Base-by-base conservation (phyloP, 176 grass and related monocot species). In the Hyparrhenia diplandra region DNA sequence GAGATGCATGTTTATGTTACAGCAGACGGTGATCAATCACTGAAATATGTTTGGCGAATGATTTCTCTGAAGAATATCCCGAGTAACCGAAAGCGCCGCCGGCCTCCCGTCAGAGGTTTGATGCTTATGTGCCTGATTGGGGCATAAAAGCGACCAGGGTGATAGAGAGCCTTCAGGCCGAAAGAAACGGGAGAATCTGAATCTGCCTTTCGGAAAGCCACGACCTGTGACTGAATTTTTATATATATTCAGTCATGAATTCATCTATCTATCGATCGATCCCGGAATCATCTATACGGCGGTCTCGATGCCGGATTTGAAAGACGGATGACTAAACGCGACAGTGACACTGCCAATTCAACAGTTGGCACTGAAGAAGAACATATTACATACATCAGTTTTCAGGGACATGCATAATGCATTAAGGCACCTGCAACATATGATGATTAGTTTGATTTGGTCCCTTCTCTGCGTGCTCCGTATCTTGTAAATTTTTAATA, bases 141-240 rank as follows among this genome's bases (percentile, higher is more conserved):
- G 3, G 49, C 8, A 58, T 4, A 24, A 24, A n/a, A 58, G 21
- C 21, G 54, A 24, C 54, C 8, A 3, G n/a, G 54, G 8, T 24
- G 54, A 58, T 4, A 24, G 54, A 63, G 70, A 45, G 34, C 25
- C 32, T 57, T 89, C 64, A 16, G 24, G 65, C 77, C 41, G 43
- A 85, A 85, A 81, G 82, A 85, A 76, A 76, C 25, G 20, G 52
- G 43, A 81, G 82, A 85, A 89, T 81, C 71, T 13, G 8, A 43
- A 89, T 71, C 77, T 4, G 3, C 32, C 63, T 89, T 85, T 64
- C 70, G 3, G 5, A 76, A 76, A 69, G 87, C 45, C 23, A 41
- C 25, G 63, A 80, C 82, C 71, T 21, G 5, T 23, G 17, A 45
- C 0, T 42, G 43, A 14, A 46, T 49, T 49, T 18, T n/a, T n/a